Base-by-base conservation (phyloP, 257 asterid genomes). In the Fraxinus quadrangulata region DNA sequence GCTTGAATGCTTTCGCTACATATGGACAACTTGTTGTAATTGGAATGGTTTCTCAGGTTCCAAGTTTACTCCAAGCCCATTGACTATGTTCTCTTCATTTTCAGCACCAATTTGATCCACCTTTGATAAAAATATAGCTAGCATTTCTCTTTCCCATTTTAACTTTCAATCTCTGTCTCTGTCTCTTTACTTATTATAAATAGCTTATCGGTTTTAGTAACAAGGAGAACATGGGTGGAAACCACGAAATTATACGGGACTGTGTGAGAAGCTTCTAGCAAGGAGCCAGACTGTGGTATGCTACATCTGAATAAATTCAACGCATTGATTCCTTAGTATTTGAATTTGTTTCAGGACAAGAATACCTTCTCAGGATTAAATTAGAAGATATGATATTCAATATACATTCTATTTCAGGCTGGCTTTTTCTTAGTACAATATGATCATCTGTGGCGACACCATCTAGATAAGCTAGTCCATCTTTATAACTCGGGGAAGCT, bases 211-310 rank as follows among this genome's bases (percentile, higher is more conserved):
- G 63, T 84, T 86, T 81, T 85, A 95, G 99, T 91, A 95, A 81
- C 99, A 95, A 95, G 97, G 98, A 77, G 97, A 93, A 70, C 88
- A 90, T 39, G 98, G 97, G 69, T 93, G 99, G 99, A 87, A 85
- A 83, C 99, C 96, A 34, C 82, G 85, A 70, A 85, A 89, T 77
- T 92, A 95, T 82, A 76, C 96, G 28, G 98, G 98, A 73, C 81
- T 95, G 73, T 91, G 96, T 54, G 98, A 95, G 81, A 95, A 95
- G 90, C 81, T 95, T 82, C 90, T 93, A 71, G 89, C 94, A 2
- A 95, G 91, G 88, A 93, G 99, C 88, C 99, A 93, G 85, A 91
- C 94, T 3, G 94, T 93, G 96, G 99, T 93, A 87, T 80, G 96
- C 73, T 54, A 54, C 56, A 14, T 3, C 56, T 47, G 14, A 13